Evolutionary conservation across 2,329 filamentous ascomycete genomes (phyloP).

Genomic region (Xenosphaeropsis pyriputrescens): DNA sequence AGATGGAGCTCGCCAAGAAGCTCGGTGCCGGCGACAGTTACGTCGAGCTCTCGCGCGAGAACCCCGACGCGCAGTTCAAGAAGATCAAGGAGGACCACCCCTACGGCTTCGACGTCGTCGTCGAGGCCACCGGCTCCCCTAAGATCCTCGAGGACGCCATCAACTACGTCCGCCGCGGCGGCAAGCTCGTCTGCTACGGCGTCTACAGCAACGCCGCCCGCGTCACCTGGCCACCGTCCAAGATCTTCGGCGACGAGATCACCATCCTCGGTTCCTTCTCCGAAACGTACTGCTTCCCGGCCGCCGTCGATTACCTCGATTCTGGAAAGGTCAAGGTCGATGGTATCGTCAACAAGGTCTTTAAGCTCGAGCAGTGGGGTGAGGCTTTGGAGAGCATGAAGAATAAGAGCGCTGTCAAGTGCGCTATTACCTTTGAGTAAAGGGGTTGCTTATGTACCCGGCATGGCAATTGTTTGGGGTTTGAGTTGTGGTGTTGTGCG

Average conservation of each 20-base stretch:
- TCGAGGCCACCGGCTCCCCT: slow-evolving; percentile 55
- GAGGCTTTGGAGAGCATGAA: slow-evolving; percentile 57
- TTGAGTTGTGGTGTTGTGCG: no score
- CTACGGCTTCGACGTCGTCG: slow-evolving; percentile 60
- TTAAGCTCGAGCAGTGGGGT: slow-evolving; percentile 58
- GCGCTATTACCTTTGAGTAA: slow-evolving; percentile 52
- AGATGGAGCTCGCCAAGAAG: slow-evolving; percentile 53
- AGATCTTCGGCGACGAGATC: slow-evolving; percentile 55
- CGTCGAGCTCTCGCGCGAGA: slow-evolving; percentile 35
- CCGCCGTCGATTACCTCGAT: slow-evolving; percentile 40
- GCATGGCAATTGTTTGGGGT: no score
- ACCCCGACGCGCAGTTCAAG: slow-evolving; percentile 43
- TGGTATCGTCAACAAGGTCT: slow-evolving; percentile 61
- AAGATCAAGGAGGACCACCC: slow-evolving; percentile 50
- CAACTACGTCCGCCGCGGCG: slow-evolving; percentile 56
- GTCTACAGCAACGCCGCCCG: slow-evolving; percentile 49
- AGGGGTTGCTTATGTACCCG: no score
- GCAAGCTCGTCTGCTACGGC: slow-evolving; percentile 56
- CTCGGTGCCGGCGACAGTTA: slow-evolving; percentile 38
- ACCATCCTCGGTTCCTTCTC: slow-evolving; percentile 62
- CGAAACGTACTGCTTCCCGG: slow-evolving; percentile 58
- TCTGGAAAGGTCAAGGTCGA: slow-evolving; percentile 45
- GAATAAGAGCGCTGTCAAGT: slow-evolving; percentile 62
- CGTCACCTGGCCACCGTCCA: slow-evolving; percentile 55
- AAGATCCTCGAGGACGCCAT: slow-evolving; percentile 58